Conservation (phyloP, 495 filamentous ascomycete species). For the Xylaria flabelliformis region DNA sequence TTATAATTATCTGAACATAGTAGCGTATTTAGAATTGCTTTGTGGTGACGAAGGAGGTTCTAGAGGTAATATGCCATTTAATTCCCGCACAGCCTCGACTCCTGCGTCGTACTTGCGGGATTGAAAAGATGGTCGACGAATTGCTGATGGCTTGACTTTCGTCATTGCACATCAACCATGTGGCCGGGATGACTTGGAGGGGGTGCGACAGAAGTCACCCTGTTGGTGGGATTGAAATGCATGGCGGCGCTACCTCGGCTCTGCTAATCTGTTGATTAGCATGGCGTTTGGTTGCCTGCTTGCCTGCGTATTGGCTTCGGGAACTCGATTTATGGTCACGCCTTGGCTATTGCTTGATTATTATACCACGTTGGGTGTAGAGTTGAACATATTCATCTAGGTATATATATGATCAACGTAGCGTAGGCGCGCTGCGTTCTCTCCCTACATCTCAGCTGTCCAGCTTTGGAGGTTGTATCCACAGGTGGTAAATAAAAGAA, state of each 20-base stretch:
- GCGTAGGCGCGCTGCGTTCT: neutral
- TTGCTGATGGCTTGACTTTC: constrained; percentile 28
- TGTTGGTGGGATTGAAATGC: constrained; percentile 38
- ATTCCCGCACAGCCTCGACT: too few species aligned
- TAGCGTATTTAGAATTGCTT: too few species aligned
- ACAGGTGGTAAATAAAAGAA: neutral
- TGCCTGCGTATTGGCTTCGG: constrained; percentile 7
- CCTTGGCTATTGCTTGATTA: constrained; percentile 19
- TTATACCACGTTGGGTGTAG: neutral
- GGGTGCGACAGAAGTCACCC: constrained; percentile 9
- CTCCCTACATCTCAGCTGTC: neutral
- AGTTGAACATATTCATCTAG: neutral
- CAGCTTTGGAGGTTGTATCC: neutral
- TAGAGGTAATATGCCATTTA: too few species aligned
- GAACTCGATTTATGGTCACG: neutral
- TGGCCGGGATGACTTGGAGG: constrained; percentile 17
- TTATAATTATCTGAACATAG: too few species aligned
- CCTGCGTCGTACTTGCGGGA: neutral
- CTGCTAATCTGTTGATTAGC: constrained; percentile 32
- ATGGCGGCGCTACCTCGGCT: constrained; percentile 45
- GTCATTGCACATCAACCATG: constrained; percentile 39
- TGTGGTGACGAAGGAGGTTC: too few species aligned
- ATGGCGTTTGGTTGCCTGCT: neutral
- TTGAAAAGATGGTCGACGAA: neutral
- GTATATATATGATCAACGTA: constrained; percentile 1